phyloP scores from a whole-genome alignment of 2,329 filamentous ascomycete genomes.

The Rhinocladiella mackenziei region DNA sequence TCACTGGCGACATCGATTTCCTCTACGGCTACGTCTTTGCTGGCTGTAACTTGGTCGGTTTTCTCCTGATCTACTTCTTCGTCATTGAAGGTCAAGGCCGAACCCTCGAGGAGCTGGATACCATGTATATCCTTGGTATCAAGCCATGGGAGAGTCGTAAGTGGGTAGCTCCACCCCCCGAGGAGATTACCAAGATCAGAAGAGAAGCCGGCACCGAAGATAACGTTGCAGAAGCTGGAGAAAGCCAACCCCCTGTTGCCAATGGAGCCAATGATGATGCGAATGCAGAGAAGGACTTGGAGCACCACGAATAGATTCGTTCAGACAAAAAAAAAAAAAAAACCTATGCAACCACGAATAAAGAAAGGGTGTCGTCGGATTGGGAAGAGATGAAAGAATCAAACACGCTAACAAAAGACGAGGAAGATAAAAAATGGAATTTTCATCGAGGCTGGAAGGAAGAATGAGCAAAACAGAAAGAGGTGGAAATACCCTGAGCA shows the following conservation, averaged over 20 bases:
- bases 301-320: not conserved
- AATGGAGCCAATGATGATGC: not conserved
- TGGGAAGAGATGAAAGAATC: too few species aligned
- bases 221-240: conserved; percentile 16
- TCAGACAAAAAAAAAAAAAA: not conserved
- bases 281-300: not conserved
- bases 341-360: not conserved
- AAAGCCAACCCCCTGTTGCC: conserved; percentile 10
- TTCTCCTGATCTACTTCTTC: conserved; percentile 70
- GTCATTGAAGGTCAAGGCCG: conserved; percentile 65
- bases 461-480: too few species aligned
- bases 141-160: conserved; percentile 48
- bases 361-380: too few species aligned
- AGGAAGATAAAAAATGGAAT: too few species aligned
- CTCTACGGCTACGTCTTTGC: conserved; percentile 76
- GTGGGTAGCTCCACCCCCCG: conserved; percentile 25
- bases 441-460: too few species aligned
- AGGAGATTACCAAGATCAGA: conserved; percentile 28
- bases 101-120: conserved; percentile 74
- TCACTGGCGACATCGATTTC: conserved; percentile 67
- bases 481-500: too few species aligned
- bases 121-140: conserved; percentile 66
- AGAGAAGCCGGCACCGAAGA: conserved; percentile 25
- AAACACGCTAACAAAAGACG: too few species aligned
- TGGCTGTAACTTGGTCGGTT: conserved; percentile 63